Conservation (phyloP, 257 asterid species). For the Scutellaria galericulata region DNA sequence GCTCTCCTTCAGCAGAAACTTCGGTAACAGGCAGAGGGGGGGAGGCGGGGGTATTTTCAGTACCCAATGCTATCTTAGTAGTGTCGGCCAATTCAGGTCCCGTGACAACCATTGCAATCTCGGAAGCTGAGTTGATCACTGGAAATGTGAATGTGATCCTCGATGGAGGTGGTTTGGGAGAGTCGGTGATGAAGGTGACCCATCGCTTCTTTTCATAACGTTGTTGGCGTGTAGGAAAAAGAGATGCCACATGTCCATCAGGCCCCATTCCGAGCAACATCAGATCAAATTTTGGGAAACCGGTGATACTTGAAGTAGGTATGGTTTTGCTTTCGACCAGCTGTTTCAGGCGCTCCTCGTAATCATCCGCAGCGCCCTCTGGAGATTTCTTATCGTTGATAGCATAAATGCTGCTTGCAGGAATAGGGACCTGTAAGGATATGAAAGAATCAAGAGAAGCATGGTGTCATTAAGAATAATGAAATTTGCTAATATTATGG, state of each 20-base stretch:
- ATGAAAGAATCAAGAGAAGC: not conserved
- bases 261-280: constrained; percentile 91
- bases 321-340: constrained; percentile 51
- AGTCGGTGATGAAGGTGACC: constrained; percentile 83
- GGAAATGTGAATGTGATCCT: constrained; percentile 92
- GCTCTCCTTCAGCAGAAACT: constrained; percentile 62
- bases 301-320: constrained; percentile 48
- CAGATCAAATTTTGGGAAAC: constrained; percentile 80
- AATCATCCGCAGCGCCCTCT: constrained; percentile 71
- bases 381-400: constrained; percentile 68
- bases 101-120: constrained; percentile 88
- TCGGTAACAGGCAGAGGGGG: constrained; percentile 55
- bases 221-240: constrained; percentile 69
- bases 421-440: constrained; percentile 64
- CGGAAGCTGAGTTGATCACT: constrained; percentile 73
- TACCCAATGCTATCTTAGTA: constrained; percentile 48
- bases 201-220: constrained; percentile 64
- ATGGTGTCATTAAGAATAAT: not conserved
- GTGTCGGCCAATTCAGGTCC: constrained; percentile 65
- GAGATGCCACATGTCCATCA: constrained; percentile 88
- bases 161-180: constrained; percentile 86
- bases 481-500: not conserved
- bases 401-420: constrained; percentile 55
- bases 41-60: constrained; percentile 18
- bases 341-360: constrained; percentile 58